Percentiles rank a stretch among this genome's conserved stretches.
Conservation (phyloP, 163 green algal species). For the Picocystis sp. region DNA sequence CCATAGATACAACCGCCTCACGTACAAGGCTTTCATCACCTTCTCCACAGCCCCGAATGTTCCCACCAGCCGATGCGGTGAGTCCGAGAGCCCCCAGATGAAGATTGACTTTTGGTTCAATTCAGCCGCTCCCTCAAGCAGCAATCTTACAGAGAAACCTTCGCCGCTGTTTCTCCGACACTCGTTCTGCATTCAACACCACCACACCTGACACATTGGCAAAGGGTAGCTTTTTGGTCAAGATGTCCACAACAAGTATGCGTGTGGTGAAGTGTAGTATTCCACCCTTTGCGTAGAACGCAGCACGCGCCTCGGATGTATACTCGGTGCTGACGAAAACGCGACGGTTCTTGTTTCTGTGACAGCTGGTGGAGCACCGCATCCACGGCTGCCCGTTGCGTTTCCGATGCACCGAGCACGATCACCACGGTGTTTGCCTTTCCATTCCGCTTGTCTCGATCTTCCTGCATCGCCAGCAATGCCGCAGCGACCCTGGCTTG, state of each 20-base stretch:
- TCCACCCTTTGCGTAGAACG: constrained; percentile 34
- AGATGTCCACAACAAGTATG: constrained; percentile 81
- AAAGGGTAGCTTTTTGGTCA: constrained; percentile 38
- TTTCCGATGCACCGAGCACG: constrained; percentile 22
- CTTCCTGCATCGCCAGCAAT: neutral
- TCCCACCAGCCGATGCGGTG: no score
- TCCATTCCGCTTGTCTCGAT: neutral
- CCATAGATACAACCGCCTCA: constrained; percentile 62
- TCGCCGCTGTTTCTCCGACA: constrained; percentile 66
- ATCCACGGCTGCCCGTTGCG: constrained; percentile 5
- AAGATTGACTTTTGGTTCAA: neutral
- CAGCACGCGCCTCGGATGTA: constrained; percentile 25
- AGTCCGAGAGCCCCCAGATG: no score
- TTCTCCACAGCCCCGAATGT: constrained; percentile 36
- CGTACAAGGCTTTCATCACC: constrained; percentile 64
- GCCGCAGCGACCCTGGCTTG: constrained; percentile 22
- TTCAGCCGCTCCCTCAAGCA: constrained; percentile 16
- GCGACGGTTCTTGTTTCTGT: constrained; percentile 31
- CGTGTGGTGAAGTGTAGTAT: constrained; percentile 75
- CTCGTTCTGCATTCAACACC: constrained; percentile 50
- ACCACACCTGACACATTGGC: constrained; percentile 38
- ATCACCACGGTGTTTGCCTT: constrained; percentile 40
- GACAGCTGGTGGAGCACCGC: constrained; percentile 17
- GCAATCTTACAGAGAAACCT: constrained; percentile 77
- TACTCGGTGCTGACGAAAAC: constrained; percentile 20